Evolutionary conservation across 306 rosid species (phyloP), one percentile per base, ranked within the genome.

Genomic region (Quercus dentata): DNA sequence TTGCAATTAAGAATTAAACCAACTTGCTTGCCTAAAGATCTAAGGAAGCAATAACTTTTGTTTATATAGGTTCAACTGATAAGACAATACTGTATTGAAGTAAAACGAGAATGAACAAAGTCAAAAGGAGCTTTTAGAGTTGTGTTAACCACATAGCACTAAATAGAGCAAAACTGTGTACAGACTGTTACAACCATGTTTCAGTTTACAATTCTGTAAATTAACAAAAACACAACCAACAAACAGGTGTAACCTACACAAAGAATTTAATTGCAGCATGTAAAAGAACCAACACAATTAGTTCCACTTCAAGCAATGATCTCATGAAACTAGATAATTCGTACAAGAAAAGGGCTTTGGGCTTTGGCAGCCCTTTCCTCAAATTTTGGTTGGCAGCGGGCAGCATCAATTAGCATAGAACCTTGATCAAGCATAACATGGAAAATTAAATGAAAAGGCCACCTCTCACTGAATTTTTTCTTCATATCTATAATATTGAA

Each of bases 221-320:
- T 12, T 46, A 46, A 46, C 52, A 11, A 20, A 23, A 59, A 27
- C 2, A 3, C 65, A 59, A 23, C 31, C 65, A 21, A 59, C 12
- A 23, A 59, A 59, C 28, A 58, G 46, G n/a, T 58, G 64, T 49
- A 57, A 46, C 52, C 74, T n/a, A 19, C 65, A 74, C 27, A 38
- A 6, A 78, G 18, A 57, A 68, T 41, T 25, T 27, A 30, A 67
- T 44, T 25, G 25, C 17, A 14, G 23, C 33, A 38, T 38, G 31
- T 10, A 78, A 14, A 25, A 14, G 23, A 78, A 11, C 3, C 19
- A 4, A 59, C 20, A 51, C 44, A 69, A 8, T 30, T 38, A 63
- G 41, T 20, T 69, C 74, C 23, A 52, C 28, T 71, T 58, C 56
- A 78, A 79, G 71, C 64, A 28, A 69, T 71, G 78, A 73, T 10